These are phyloP conservation scores for Ascodesmis nigricans DNA, from an alignment of 495 filamentous ascomycete genomes.

Conservation along the genomic window DNA sequence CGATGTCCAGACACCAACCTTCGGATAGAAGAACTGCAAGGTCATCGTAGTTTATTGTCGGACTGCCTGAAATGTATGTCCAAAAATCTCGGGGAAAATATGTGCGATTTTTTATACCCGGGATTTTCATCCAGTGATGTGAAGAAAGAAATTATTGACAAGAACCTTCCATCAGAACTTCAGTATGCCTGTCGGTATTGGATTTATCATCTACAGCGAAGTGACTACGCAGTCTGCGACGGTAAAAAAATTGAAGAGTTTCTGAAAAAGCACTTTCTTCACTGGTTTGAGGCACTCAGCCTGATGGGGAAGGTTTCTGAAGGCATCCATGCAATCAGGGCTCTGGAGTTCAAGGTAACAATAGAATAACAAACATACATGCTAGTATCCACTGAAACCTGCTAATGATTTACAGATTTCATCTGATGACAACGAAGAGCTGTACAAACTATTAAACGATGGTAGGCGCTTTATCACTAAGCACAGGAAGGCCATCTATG, in stretches of 20 bases:
- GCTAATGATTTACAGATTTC: neutral
- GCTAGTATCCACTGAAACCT: no score
- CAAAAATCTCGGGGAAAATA: slow-evolving; percentile 22
- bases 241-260: no score
- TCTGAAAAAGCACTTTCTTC: slow-evolving; percentile 12
- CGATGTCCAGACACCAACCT: slow-evolving; percentile 14
- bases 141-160: slow-evolving; percentile 7
- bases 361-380: no score
- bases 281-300: slow-evolving; percentile 17
- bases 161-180: slow-evolving; percentile 20
- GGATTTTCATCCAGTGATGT: slow-evolving; percentile 17
- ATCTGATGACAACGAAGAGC: neutral
- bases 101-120: slow-evolving; percentile 22
- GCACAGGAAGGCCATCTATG: slow-evolving; percentile 12
- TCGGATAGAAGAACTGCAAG: slow-evolving; percentile 18
- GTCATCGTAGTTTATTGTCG: slow-evolving; percentile 6
- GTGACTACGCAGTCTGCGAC: slow-evolving; percentile 13
- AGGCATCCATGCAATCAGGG: slow-evolving; percentile 1
- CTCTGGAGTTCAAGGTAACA: neutral
- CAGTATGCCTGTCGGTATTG: slow-evolving; percentile 29
- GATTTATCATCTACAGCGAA: slow-evolving; percentile 27
- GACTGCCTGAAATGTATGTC: slow-evolving; percentile 23
- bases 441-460: neutral
- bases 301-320: slow-evolving; percentile 11
- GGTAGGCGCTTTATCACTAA: slow-evolving; percentile 19